Conservation (phyloP, 225 moss, liverwort and hornwort species). For the Sphagnum tenellum region DNA sequence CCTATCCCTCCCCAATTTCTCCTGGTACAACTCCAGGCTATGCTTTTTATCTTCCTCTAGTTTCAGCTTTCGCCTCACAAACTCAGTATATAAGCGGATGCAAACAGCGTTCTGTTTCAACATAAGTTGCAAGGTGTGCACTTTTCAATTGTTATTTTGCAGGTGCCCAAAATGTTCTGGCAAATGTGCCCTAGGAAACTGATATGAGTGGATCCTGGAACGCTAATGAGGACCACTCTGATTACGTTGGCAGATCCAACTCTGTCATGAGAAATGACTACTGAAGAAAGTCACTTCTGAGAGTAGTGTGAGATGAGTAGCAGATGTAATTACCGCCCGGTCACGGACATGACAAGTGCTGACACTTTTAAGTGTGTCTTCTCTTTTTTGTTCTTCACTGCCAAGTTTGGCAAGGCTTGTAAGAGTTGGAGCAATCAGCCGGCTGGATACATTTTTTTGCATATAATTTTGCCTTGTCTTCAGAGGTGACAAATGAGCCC, state of each 20-base stretch:
- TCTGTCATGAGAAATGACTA: too few relatives aligned
- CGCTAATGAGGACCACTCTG: too few relatives aligned
- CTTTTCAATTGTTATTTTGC: not conserved
- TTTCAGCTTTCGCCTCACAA: conserved; percentile 49
- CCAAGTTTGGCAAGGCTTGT: conserved; percentile 18
- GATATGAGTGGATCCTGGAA: not conserved
- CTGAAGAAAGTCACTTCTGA: not conserved
- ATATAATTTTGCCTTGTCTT: conserved; percentile 19
- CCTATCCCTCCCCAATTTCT: conserved; percentile 52
- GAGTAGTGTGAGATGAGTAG: conserved; percentile 1
- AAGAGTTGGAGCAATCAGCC: conserved; percentile 21
- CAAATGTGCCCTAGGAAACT: not conserved
- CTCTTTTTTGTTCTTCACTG: conserved; percentile 1
- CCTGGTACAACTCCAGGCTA: conserved; percentile 42
- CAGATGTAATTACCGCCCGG: conserved; percentile 15
- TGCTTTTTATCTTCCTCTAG: conserved; percentile 35
- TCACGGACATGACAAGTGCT: conserved; percentile 17
- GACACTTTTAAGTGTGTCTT: conserved; percentile 9
- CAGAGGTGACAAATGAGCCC: conserved; percentile 10
- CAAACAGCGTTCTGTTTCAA: conserved; percentile 54
- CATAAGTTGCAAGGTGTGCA: too few relatives aligned
- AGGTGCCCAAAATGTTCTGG: not conserved
- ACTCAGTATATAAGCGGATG: conserved; percentile 84
- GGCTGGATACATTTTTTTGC: conserved; percentile 25
- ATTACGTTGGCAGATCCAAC: too few relatives aligned